Percentiles rank a stretch among this genome's conserved stretches.
Conservation (phyloP, 116 monocot species). For the Posidonia oceanica region DNA sequence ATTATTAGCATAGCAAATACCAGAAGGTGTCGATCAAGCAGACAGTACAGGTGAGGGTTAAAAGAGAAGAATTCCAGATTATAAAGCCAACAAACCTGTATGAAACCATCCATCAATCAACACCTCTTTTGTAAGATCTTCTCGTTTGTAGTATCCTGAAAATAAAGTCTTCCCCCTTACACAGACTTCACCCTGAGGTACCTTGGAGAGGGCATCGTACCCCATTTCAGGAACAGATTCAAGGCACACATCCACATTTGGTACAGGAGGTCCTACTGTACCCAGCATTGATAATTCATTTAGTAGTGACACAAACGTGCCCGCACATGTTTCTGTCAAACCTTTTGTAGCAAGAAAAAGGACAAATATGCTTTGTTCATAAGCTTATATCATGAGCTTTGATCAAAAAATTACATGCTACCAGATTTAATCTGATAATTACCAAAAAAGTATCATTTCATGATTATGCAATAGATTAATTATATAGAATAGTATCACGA, state of each 20-base stretch:
- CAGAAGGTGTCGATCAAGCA: too few species aligned
- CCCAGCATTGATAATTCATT: slow-evolving; percentile 76
- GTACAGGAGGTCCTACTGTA: slow-evolving; percentile 91
- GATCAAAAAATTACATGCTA: too few species aligned
- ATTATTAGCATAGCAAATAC: not conserved
- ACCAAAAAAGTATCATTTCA: too few species aligned
- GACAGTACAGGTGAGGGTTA: not conserved
- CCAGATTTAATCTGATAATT: too few species aligned
- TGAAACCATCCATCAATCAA: slow-evolving; percentile 92
- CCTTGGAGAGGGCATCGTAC: slow-evolving; percentile 60
- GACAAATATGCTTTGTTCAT: too few species aligned
- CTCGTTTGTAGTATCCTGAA: too few species aligned
- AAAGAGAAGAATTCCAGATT: not conserved
- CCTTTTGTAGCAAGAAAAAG: slow-evolving; percentile 23
- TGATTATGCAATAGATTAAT: too few species aligned
- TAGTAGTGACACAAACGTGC: slow-evolving; percentile 76
- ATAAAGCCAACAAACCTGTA: slow-evolving; percentile 40
- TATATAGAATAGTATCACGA: too few species aligned
- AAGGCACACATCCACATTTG: slow-evolving; percentile 81
- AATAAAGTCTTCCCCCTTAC: too few species aligned
- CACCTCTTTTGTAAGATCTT: slow-evolving; percentile 88
- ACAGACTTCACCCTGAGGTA: too few species aligned
- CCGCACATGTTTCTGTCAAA: slow-evolving; percentile 88
- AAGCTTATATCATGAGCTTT: too few species aligned
- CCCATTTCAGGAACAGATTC: slow-evolving; percentile 94